phyloP scores from a whole-genome alignment of 352 stramenopile genomes.

The Phytophthora brassicae region DNA sequence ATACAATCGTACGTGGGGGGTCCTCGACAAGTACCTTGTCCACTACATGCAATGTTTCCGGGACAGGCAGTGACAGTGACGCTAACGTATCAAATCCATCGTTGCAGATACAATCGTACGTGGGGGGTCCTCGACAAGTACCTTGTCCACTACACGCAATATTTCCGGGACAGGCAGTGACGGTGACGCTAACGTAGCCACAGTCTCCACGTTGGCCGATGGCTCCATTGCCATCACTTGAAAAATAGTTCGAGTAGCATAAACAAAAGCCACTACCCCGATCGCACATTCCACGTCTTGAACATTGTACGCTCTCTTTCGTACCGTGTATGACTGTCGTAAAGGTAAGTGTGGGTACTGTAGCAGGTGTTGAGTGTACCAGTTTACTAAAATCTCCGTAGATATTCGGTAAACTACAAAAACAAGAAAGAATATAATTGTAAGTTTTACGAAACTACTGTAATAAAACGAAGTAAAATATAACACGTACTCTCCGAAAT shows the following conservation, averaged over 20 bases:
- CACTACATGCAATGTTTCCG: slow-evolving; percentile 73
- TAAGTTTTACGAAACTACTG: not conserved
- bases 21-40: slow-evolving; percentile 67
- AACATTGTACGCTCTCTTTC: slow-evolving; percentile 89
- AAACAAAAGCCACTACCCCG: slow-evolving; percentile 63
- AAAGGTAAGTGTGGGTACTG: slow-evolving; percentile 46
- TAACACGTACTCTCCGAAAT: slow-evolving; percentile 67
- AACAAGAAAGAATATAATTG: not conserved
- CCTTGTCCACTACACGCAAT: slow-evolving; percentile 77
- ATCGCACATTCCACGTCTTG: slow-evolving; percentile 86
- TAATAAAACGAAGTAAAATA: no score
- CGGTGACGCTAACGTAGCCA: slow-evolving; percentile 66
- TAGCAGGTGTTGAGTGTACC: slow-evolving; percentile 52
- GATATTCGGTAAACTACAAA: slow-evolving; percentile 53
- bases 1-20: slow-evolving; percentile 79
- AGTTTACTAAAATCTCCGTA: slow-evolving; percentile 53
- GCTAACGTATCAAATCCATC: no score
- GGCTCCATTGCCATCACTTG: slow-evolving; percentile 72
- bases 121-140: slow-evolving; percentile 69
- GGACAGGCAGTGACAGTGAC: slow-evolving; percentile 68
- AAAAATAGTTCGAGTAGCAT: slow-evolving; percentile 88
- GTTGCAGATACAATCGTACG: slow-evolving; percentile 81
- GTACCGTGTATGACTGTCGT: slow-evolving; percentile 76
- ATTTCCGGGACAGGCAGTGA: slow-evolving; percentile 69
- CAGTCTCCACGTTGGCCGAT: slow-evolving; percentile 91